Conservation (phyloP, 2,329 filamentous ascomycete species). For the Fusarium lyarnte region DNA sequence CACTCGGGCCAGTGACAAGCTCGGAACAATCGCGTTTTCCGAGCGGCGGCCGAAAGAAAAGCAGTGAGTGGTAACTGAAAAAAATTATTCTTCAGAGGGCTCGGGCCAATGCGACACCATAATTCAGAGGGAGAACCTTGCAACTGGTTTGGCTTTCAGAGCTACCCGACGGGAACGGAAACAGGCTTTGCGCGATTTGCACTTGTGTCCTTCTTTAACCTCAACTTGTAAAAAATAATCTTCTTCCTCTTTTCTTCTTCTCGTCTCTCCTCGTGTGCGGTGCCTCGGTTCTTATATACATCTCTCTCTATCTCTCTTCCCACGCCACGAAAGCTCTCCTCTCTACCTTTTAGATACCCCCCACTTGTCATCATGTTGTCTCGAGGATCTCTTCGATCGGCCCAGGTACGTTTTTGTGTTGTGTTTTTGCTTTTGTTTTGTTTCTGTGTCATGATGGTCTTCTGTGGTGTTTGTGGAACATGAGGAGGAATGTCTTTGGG, state of each 20-base stretch:
- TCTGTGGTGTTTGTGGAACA: neutral
- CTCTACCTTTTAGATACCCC: constrained; percentile 26
- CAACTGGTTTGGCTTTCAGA: neutral
- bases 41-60: constrained; percentile 37
- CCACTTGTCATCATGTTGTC: constrained; percentile 62
- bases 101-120: constrained; percentile 36
- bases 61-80: constrained; percentile 1
- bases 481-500: neutral
- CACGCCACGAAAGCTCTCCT: constrained; percentile 25
- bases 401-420: constrained; percentile 59
- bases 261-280: constrained; percentile 16
- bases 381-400: constrained; percentile 64
- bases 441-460: constrained; percentile 13
- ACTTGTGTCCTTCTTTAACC: neutral
- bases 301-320: neutral
- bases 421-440: neutral
- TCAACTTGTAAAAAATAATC: neutral
- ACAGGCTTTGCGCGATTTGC: constrained; percentile 41
- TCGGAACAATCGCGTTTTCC: constrained; percentile 41
- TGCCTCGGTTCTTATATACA: constrained; percentile 10
- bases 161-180: constrained; percentile 15
- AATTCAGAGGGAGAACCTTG: constrained; percentile 4
- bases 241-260: constrained; percentile 1
- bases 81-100: constrained; percentile 23
- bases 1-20: constrained; percentile 27